phyloP scores from a whole-genome alignment of 345 rosid genomes.

The Durio zibethinus region DNA sequence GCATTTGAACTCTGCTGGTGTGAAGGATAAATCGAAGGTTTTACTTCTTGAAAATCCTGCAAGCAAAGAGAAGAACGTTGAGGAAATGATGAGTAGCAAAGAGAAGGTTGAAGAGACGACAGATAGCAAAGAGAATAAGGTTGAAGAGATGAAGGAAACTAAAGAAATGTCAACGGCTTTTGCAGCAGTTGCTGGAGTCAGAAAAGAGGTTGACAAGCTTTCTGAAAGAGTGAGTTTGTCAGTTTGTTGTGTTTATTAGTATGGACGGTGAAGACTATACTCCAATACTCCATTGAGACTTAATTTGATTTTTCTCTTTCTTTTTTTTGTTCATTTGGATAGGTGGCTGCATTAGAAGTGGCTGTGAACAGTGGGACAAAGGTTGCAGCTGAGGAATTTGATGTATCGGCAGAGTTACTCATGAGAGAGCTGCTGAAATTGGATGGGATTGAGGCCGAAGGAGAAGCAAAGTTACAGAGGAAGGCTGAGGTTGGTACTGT shows the following conservation, averaged over 20 bases:
- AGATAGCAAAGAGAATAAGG: conserved; percentile 27
- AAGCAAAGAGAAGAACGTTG: conserved; percentile 35
- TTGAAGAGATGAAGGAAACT: conserved; percentile 26
- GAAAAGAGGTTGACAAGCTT: conserved; percentile 66
- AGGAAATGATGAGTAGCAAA: conserved; percentile 31
- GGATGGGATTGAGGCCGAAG: conserved; percentile 80
- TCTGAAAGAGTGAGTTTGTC: conserved; percentile 57
- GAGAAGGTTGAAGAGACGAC: conserved; percentile 28
- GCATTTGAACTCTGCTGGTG: conserved; percentile 50
- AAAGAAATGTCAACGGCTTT: conserved; percentile 48
- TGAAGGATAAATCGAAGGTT: conserved; percentile 64
- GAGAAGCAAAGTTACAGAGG: conserved; percentile 72
- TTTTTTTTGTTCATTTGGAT: background rate
- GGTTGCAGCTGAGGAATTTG: conserved; percentile 60
- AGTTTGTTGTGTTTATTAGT: background rate
- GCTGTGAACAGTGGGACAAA: conserved; percentile 60
- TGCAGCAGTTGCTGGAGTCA: conserved; percentile 47
- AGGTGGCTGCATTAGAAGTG: conserved; percentile 74
- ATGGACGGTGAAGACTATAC: background rate
- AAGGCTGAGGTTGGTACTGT: conserved; percentile 74
- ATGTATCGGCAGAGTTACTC: conserved; percentile 63
- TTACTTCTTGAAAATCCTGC: conserved; percentile 44
- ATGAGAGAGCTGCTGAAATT: conserved; percentile 82
- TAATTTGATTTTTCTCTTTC: background rate
- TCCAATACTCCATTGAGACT: background rate